Evolutionary conservation across 306 rosid species (phyloP).

Genomic region (Lathyrus oleraceus): DNA sequence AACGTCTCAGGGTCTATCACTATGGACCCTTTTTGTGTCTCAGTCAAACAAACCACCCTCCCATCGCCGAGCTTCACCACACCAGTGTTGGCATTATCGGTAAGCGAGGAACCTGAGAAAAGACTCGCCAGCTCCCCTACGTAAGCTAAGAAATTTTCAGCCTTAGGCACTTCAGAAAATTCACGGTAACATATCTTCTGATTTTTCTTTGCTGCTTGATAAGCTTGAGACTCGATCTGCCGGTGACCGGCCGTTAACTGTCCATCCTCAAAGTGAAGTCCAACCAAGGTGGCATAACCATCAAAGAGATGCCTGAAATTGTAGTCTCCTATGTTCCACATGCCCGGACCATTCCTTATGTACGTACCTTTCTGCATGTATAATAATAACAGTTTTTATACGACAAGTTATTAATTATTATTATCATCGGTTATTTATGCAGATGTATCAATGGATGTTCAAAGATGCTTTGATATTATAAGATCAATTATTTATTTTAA

Average conservation of each 20-base stretch:
- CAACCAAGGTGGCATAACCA: constrained; percentile 83
- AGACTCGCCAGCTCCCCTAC: constrained; percentile 71
- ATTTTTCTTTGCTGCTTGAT: constrained; percentile 71
- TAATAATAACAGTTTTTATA: neutral
- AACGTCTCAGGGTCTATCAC: constrained; percentile 68
- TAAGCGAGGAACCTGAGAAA: constrained; percentile 81
- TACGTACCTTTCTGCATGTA: constrained; percentile 92
- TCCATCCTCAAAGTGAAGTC: constrained; percentile 61
- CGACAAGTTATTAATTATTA: neutral
- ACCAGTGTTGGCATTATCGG: constrained; percentile 91
- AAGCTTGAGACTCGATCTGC: constrained; percentile 77
- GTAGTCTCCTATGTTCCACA: constrained; percentile 85
- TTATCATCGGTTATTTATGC: too few species aligned
- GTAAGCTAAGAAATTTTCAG: constrained; percentile 60
- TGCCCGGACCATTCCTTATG: constrained; percentile 89
- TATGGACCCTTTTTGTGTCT: constrained; percentile 90
- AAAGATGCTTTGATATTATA: neutral
- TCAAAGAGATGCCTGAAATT: constrained; percentile 91
- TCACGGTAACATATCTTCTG: constrained; percentile 80
- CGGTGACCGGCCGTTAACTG: constrained; percentile 70
- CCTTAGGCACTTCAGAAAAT: constrained; percentile 84
- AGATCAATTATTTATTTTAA: neutral
- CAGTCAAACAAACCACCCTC: constrained; percentile 86
- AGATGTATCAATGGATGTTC: neutral
- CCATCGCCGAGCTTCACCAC: constrained; percentile 80